Evolutionary conservation across 805 yeast species (phyloP), one percentile per base, ranked within the genome.

Genomic region (Scheffersomyces coipomensis): DNA sequence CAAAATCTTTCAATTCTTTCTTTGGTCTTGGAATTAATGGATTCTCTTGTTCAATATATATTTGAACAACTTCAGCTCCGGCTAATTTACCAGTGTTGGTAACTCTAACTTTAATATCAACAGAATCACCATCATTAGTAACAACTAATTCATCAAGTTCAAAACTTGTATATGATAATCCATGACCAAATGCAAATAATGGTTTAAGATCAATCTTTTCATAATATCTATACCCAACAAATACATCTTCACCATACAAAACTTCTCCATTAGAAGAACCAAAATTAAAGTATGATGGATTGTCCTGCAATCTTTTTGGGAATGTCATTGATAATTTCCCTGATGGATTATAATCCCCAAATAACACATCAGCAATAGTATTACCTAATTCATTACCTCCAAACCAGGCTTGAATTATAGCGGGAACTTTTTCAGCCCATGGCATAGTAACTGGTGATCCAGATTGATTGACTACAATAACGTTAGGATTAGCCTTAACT

Each of bases 381-480:
- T 75, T 77, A 42, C 84, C 83, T 27, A 64, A 52, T 47, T 79
- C 83, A 43, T 68, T 68, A 39, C 65, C 65, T 10, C 63, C 63
- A 37, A 48, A 60, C 65, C 65, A 60, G 5, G 64, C 64, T 38
- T 60, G 65, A 15, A 60, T 51, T 22, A 60, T 30, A 18, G 48
- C 52, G 25, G 46, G 45, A 13, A 55, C 53, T 16, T 53, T 43
- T 10, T 46, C 24, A 6, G 52, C n/a, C 80, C 81, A 78, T 21
- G 82, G 82, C 64, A 79, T 56, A 27, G 74, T 70, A 5, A 79
- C 81, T 0, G 85, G 84, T 12, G 82, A 72, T 33, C 85, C 85
- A 2, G 79, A 67, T 50, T 79, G 82, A 47, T 73, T 67, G 21
- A 80, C 80, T 19, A 79, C 65, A 7, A 75, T 70, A 2, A 74